These are phyloP conservation scores for Mycena vitilis DNA, from an alignment of 768 basidiomycete genomes.

Conservation along the genomic window DNA sequence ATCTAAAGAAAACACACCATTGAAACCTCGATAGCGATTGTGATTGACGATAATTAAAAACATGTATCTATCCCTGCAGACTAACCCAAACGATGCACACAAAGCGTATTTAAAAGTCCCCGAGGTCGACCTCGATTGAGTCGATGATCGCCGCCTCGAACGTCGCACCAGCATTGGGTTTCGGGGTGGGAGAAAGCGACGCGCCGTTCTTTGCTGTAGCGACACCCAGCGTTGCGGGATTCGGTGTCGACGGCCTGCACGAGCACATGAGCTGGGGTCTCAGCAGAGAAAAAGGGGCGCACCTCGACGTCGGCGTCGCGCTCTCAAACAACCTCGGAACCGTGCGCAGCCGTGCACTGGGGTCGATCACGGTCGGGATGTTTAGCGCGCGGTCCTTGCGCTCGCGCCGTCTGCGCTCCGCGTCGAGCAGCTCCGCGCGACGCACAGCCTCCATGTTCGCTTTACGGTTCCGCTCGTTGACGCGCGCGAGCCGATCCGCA, in stretches of 20 bases:
- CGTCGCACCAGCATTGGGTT: conserved; percentile 2
- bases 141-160: conserved; percentile 35
- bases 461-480: conserved; percentile 92
- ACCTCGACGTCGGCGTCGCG: conserved; percentile 71
- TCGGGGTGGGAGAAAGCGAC: conserved; percentile 18
- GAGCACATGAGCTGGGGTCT: conserved; percentile 5
- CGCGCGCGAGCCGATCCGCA: conserved; percentile 72
- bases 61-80: background rate
- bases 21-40: background rate
- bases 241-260: conserved; percentile 62
- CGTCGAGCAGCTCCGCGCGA: conserved; percentile 76
- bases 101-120: conserved; percentile 29
- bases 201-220: background rate
- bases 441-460: conserved; percentile 86
- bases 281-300: conserved; percentile 37
- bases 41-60: background rate
- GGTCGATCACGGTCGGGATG: conserved; percentile 58
- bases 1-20: background rate
- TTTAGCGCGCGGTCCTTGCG: conserved; percentile 58
- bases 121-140: conserved; percentile 43
- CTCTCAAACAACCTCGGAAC: conserved; percentile 67
- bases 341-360: conserved; percentile 76
- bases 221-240: conserved; percentile 52
- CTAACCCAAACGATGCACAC: background rate
- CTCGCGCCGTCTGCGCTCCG: conserved; percentile 78